phyloP scores from a whole-genome alignment of 2,329 filamentous ascomycete species.

The Leptographium radiaticola region DNA sequence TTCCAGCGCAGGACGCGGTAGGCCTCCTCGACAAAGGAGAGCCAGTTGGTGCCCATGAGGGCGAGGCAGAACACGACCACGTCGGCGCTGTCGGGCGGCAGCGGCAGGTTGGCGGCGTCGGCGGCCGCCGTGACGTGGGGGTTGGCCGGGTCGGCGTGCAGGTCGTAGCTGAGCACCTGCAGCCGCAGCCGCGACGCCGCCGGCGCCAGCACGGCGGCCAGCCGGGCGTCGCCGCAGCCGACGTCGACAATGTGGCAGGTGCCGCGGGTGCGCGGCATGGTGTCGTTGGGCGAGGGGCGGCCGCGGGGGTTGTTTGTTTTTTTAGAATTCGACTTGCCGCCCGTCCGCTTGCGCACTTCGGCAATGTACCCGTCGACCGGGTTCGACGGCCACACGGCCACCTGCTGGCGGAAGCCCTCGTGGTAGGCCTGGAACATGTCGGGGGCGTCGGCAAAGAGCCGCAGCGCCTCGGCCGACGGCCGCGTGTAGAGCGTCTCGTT shows the following conservation, averaged over 20 bases:
- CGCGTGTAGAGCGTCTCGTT: constrained; percentile 95
- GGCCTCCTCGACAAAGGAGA: constrained; percentile 91
- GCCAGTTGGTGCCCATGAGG: constrained; percentile 98
- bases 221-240: constrained; percentile 81
- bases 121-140: constrained; percentile 69
- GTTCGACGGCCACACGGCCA: constrained; percentile 92
- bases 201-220: constrained; percentile 55
- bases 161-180: constrained; percentile 71
- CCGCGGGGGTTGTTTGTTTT: neutral
- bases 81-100: constrained; percentile 63
- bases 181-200: constrained; percentile 56
- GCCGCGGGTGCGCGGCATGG: constrained; percentile 60
- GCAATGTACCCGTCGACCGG: constrained; percentile 79
- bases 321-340: neutral
- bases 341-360: constrained; percentile 48
- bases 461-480: constrained; percentile 70
- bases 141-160: constrained; percentile 43
- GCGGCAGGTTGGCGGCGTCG: constrained; percentile 74
- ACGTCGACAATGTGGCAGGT: constrained; percentile 76
- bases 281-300: constrained; percentile 14
- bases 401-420: constrained; percentile 88
- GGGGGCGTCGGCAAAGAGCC: constrained; percentile 70
- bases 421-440: constrained; percentile 97
- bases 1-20: constrained; percentile 85
- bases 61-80: constrained; percentile 91